A percentile compares a stretch with the other conserved stretches of the same genome.
Evolutionary conservation across 495 filamentous ascomycete species (phyloP).

Genomic region (Penicillium steckii): DNA sequence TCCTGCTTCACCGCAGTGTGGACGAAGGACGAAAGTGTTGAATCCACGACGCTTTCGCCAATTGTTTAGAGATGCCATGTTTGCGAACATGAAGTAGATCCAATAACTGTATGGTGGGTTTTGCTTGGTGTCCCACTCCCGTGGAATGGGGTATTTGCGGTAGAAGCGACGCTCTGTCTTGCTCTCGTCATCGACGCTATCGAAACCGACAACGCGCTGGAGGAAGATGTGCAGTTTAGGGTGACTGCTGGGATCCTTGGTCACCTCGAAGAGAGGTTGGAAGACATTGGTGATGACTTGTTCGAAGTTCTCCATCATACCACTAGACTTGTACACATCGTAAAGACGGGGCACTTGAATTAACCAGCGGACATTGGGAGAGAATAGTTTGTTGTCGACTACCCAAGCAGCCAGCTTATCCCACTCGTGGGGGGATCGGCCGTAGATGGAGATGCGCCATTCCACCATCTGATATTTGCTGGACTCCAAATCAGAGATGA

Average conservation of each 20-base stretch:
- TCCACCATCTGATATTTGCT: conserved; percentile 99
- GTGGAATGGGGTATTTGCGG: conserved; percentile 89
- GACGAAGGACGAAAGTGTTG: conserved; percentile 91
- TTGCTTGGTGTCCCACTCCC: conserved; percentile 83
- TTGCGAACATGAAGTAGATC: conserved; percentile 96
- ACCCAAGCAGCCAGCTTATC: conserved; percentile 98
- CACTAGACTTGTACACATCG: conserved; percentile 89
- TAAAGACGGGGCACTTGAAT: conserved; percentile 94
- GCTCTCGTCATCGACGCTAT: conserved; percentile 98
- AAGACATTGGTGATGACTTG: conserved; percentile 91
- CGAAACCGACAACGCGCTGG: conserved; percentile 92
- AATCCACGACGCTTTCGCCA: conserved; percentile 90
- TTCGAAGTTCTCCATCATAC: conserved; percentile 84
- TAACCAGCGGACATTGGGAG: conserved; percentile 95
- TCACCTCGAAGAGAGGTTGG: conserved; percentile 92
- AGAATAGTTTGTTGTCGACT: conserved; percentile 97
- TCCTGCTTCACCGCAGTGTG: conserved; percentile 95
- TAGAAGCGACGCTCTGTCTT: conserved; percentile 90
- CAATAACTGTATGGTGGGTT: conserved; percentile 99
- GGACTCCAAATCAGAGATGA: conserved; percentile 95
- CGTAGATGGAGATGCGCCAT: conserved; percentile 97
- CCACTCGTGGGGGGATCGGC: conserved; percentile 89
- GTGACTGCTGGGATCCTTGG: conserved; percentile 79
- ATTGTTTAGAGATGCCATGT: conserved; percentile 87
- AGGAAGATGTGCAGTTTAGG: conserved; percentile 93